Percentiles rank a stretch among this genome's conserved stretches.
These are phyloP conservation scores for Micractinium conductrix DNA, from an alignment of 139 green algal species.

Conservation along the genomic window DNA sequence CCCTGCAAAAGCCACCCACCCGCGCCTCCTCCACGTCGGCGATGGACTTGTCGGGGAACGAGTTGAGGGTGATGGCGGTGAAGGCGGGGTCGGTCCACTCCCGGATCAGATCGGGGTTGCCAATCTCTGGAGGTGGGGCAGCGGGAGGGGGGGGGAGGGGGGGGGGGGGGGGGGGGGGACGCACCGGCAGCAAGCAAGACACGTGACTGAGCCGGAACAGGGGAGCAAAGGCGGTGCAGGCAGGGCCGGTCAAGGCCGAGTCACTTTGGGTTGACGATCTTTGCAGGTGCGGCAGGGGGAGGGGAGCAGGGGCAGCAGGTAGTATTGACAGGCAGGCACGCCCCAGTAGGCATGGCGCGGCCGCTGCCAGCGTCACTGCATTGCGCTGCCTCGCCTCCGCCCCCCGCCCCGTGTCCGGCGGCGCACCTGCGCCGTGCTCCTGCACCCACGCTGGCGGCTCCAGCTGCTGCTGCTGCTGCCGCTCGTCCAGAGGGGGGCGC, in stretches of 20 bases:
- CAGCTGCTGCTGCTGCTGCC: background rate
- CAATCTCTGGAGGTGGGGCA: background rate
- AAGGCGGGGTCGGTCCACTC: constrained; percentile 68
- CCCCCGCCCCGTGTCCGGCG: no score
- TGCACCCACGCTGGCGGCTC: constrained; percentile 6
- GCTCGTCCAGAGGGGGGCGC: background rate
- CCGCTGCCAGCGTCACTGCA: no score
- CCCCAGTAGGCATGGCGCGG: no score
- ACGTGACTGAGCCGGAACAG: no score
- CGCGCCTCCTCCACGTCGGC: constrained; percentile 74
- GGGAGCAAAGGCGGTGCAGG: no score
- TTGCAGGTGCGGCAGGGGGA: no score
- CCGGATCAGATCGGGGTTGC: background rate
- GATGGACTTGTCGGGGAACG: constrained; percentile 73
- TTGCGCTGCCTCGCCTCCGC: no score
- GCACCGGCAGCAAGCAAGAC: background rate
- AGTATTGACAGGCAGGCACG: no score
- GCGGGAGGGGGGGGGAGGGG: background rate
- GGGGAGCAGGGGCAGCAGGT: no score
- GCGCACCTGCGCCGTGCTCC: background rate
- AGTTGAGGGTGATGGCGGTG: constrained; percentile 52
- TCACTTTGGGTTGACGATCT: no score
- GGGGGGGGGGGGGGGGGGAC: background rate
- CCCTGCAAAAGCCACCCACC: constrained; percentile 53
- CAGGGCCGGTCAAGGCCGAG: background rate